Evolutionary conservation across 208 protist genomes (phyloP), one percentile per base, ranked within the genome.

Genomic region (Tetramitus jugosus): DNA sequence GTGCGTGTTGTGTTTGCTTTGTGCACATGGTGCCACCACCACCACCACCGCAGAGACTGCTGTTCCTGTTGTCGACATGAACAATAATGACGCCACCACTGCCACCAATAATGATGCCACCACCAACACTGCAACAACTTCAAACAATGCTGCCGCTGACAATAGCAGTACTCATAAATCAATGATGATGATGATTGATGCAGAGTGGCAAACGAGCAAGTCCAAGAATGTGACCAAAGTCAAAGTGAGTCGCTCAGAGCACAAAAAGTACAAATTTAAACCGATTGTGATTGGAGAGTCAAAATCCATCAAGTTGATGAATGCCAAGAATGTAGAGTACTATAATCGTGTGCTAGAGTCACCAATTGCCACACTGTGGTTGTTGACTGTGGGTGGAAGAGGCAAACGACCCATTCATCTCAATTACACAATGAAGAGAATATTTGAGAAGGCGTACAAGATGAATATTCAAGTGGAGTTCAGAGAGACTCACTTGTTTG

Each of bases 401-500:
- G 37, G 37, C 31, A 53, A 53, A 35, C 0, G 53, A 35, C 23
- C 35, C 6, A 4, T 26, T 8, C 39, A 74, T 33, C 33, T 37
- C 26, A 71, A 17, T 10, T 71, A 71, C 26, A 37, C 65, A 35
- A 23, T 42, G 23, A 74, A 53, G 37, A 20, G 67, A 40, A 39
- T 53, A n/a, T 74, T 74, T 53, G 67, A 74, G 35, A 53, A 20
- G 20, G 67, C 67, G 35, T 74, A 17, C 8, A 45, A n/a, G 39
- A 45, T 35, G 26, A 53, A 53, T 37, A 53, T 74, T 74, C 67
- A 53, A 74, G n/a, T 74, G 1, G 42, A 74, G 3, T 39, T 53
- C 3, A 33, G 13, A 8, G 23, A 37, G 26, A 74, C 37, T 74
- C 42, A 74, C 17, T n/a, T 53, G 26, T 74, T 74, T 53, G 67